Base-by-base conservation (phyloP, 352 stramenopile genomes). In the Pythium aristosporum region DNA sequence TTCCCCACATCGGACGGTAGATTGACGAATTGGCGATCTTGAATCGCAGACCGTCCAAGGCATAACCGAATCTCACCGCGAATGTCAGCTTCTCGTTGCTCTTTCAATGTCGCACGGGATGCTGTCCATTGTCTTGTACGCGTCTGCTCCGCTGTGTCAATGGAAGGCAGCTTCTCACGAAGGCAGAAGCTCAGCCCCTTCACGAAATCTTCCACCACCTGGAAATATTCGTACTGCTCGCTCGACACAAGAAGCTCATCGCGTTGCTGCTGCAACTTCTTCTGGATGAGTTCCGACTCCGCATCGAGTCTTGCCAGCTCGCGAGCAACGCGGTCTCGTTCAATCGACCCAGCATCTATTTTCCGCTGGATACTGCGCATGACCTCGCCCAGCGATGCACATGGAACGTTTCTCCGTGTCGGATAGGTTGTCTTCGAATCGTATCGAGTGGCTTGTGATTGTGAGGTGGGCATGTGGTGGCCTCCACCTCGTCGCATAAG, bases 181-280 rank as follows among this genome's bases (percentile, higher is more conserved):
- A 91, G 52, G 46, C 84, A 93, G 60, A 88, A 91, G 39, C 82
- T 90, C 58, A 93, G 53, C 0, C 82, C 77, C 44, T 87, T 87
- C 2, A 90, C 80, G 52, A 79, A 93, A 62, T 90, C 79, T 65
- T 91, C 82, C 5, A 93, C 61, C 18, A 84, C 75, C 47, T 90
- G 82, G 41, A 91, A 91, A 54, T 87, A 91, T 49, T 93, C 84
- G 61, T 85, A 90, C 70, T 89, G 69, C 65, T 91, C 77, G 20
- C 81, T 89, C 48, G 71, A 79, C 3, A 68, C 63, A 4, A 83
- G 54, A 7, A 87, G 72, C 25, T 89, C 77, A 58, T 87, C 65
- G 8, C 62, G 53, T 49, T 93, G 78, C 30, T 81, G 37, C 25
- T 69, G 52, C 4, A 84, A 28, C 25, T 69, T 77, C 16, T 77